These are phyloP conservation scores for Aspergillus jensenii DNA, from an alignment of 2,329 filamentous ascomycete genomes.

Conservation along the genomic window DNA sequence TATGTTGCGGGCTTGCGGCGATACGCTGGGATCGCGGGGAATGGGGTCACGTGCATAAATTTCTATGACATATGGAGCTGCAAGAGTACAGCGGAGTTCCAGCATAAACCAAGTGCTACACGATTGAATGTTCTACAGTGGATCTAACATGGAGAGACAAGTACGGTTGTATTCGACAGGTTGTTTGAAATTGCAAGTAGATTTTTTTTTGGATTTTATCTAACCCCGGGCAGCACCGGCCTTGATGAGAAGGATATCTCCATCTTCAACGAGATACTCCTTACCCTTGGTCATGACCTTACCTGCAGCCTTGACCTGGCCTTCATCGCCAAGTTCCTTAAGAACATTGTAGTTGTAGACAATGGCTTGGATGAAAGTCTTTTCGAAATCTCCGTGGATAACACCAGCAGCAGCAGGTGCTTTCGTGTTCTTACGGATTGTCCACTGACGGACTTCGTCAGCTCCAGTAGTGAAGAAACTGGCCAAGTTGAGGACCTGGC, in stretches of 20 bases:
- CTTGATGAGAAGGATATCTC: conserved; percentile 80
- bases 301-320: conserved; percentile 84
- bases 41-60: conserved; percentile 13
- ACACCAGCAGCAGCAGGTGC: conserved; percentile 97
- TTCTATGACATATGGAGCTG: conserved; percentile 5
- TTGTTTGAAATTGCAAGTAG: neutral
- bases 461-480: conserved; percentile 97
- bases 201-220: conserved; percentile 4
- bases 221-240: conserved; percentile 51
- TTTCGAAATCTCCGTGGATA: conserved; percentile 96
- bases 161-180: neutral
- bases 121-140: neutral
- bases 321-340: conserved; percentile 85
- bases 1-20: conserved; percentile 11
- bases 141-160: neutral
- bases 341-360: conserved; percentile 85
- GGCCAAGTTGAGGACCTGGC: conserved; percentile 82
- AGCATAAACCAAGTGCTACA: neutral
- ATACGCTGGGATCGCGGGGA: conserved; percentile 16
- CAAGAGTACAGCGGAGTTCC: neutral
- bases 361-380: conserved; percentile 97
- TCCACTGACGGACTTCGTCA: conserved; percentile 98
- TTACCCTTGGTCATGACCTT: conserved; percentile 99
- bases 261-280: conserved; percentile 69
- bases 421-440: conserved; percentile 91